phyloP scores from a whole-genome alignment of 23 red algal genomes.

The Gracilaria caudata region DNA sequence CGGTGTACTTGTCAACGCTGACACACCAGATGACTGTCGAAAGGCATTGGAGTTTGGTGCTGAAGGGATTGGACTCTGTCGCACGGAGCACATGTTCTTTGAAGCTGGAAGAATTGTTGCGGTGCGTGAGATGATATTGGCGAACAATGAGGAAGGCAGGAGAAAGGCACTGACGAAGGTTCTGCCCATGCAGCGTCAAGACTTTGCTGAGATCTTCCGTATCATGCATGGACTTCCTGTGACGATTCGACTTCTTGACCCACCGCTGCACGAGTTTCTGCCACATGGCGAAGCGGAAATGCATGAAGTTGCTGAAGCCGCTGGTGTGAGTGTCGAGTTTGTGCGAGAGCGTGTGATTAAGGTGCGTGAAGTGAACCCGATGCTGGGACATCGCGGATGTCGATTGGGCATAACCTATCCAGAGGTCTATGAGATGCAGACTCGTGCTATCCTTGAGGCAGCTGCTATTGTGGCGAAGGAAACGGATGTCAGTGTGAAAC shows the following conservation, averaged over 20 bases:
- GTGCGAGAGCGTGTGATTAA: constrained; percentile 44
- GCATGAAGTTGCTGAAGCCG: constrained; percentile 31
- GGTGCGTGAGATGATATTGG: constrained; percentile 69
- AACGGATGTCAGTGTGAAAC: constrained; percentile 6
- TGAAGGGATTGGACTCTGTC: constrained; percentile 62
- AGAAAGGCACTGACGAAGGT: constrained; percentile 50
- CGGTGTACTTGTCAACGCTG: constrained; percentile 52
- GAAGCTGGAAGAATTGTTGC: constrained; percentile 41
- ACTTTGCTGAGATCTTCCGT: constrained; percentile 66
- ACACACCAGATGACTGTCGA: constrained; percentile 44
- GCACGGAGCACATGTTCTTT: constrained; percentile 78
- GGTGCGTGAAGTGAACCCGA: constrained; percentile 63
- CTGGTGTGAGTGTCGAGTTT: constrained; percentile 24
- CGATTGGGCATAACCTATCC: constrained; percentile 60
- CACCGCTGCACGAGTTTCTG: constrained; percentile 68
- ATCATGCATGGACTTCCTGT: constrained; percentile 60
- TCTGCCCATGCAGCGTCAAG: constrained; percentile 57
- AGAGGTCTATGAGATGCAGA: constrained; percentile 72
- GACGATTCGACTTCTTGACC: constrained; percentile 59
- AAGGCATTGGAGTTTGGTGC: constrained; percentile 62
- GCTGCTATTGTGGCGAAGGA: constrained; percentile 40
- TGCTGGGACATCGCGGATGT: constrained; percentile 68
- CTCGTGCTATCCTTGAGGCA: constrained; percentile 49
- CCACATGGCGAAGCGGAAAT: constrained; percentile 55
- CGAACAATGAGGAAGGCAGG: constrained; percentile 28